A percentile compares a stretch with the other conserved stretches of the same genome.
Conservation (phyloP, 768 basidiomycete genomes). For the Phallus indusiatus region DNA sequence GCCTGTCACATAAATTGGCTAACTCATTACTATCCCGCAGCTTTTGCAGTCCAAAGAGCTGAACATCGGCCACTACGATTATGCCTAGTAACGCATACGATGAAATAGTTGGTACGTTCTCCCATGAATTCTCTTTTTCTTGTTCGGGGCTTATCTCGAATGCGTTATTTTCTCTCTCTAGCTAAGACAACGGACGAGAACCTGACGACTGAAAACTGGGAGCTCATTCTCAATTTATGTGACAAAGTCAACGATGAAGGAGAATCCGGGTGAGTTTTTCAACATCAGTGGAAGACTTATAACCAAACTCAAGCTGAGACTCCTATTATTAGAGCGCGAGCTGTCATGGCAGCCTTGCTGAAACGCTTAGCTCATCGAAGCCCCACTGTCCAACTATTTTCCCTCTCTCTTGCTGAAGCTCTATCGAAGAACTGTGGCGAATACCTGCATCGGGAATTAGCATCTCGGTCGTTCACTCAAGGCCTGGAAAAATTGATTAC, state of each 20-base stretch:
- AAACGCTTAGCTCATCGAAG: conserved; percentile 91
- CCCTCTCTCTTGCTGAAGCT: conserved; percentile 79
- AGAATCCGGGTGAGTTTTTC: conserved; percentile 58
- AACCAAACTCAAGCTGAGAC: conserved; percentile 2
- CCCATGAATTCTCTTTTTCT: background rate
- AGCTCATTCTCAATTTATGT: conserved; percentile 85
- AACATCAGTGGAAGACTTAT: background rate
- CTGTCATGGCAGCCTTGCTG: conserved; percentile 73
- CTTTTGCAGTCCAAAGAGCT: background rate
- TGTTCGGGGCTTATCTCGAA: background rate
- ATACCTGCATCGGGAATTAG: conserved; percentile 75
- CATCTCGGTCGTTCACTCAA: conserved; percentile 84
- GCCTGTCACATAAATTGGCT: background rate
- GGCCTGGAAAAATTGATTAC: conserved; percentile 78
- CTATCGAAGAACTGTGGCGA: conserved; percentile 87
- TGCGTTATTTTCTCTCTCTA: conserved; percentile 23
- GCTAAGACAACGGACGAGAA: conserved; percentile 98
- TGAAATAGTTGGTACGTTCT: conserved; percentile 75
- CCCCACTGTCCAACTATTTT: conserved; percentile 93
- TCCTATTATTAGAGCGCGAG: conserved; percentile 65
- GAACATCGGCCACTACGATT: background rate
- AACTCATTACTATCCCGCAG: background rate
- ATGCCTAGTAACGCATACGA: conserved; percentile 82
- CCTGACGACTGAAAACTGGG: conserved; percentile 92
- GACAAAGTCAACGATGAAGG: conserved; percentile 94